These are phyloP conservation scores for Helianthus annuus DNA, from an alignment of 129 eudicot genomes.

Conservation along the genomic window DNA sequence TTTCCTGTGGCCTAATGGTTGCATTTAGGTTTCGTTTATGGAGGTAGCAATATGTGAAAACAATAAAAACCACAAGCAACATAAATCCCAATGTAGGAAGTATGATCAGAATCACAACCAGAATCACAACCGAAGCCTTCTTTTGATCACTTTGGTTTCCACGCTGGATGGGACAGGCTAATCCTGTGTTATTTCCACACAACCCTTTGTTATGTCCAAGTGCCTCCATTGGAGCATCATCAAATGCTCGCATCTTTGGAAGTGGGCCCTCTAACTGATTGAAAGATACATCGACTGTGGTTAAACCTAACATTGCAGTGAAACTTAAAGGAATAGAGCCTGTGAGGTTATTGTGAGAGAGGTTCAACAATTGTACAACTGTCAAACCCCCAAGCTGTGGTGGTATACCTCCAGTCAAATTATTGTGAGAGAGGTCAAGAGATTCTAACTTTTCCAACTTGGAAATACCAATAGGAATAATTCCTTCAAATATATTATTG, in stretches of 20 bases:
- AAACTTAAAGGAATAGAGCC: slow-evolving; percentile 39
- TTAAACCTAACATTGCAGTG: slow-evolving; percentile 24
- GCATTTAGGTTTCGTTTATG: neutral
- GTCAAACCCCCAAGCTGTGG: slow-evolving; percentile 14
- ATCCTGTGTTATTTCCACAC: slow-evolving; percentile 45
- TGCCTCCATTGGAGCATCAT: slow-evolving; percentile 30
- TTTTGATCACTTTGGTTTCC: neutral
- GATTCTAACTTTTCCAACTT: slow-evolving; percentile 40
- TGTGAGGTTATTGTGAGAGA: slow-evolving; percentile 42
- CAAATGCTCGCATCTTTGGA: slow-evolving; percentile 34
- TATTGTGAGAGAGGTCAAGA: slow-evolving; percentile 2
- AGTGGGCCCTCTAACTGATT: neutral
- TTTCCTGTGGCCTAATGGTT: neutral
- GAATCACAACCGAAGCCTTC: neutral
- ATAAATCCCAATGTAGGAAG: slow-evolving; percentile 15
- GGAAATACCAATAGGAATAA: slow-evolving; percentile 30
- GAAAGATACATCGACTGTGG: too few species aligned
- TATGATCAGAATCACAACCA: neutral
- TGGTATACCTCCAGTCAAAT: slow-evolving; percentile 32
- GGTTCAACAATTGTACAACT: slow-evolving; percentile 28
- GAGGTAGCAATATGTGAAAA: neutral
- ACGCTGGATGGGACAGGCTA: slow-evolving; percentile 21
- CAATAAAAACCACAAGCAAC: neutral
- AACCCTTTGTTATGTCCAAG: slow-evolving; percentile 34
- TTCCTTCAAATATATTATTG: slow-evolving; percentile 26